phyloP scores from a whole-genome alignment of 2,329 filamentous ascomycete genomes.

The Xylariaceae sp. region DNA sequence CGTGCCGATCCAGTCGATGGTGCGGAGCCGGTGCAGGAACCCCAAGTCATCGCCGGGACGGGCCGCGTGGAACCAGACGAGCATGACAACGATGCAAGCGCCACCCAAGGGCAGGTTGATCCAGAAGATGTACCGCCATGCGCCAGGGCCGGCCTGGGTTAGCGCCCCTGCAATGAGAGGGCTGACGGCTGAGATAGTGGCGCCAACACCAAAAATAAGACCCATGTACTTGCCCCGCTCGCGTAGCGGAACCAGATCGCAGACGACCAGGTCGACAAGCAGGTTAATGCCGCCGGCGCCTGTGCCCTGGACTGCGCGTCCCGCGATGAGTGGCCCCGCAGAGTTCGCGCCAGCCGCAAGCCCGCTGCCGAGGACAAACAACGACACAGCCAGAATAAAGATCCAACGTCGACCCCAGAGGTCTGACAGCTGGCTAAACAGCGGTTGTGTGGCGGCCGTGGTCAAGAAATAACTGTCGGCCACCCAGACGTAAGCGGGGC shows the following conservation, averaged over 20 bases:
- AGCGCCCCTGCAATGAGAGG: slow-evolving; percentile 25
- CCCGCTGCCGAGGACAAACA: slow-evolving; percentile 42
- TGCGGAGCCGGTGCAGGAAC: too few relatives aligned
- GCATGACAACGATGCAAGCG: too few relatives aligned
- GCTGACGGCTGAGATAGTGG: slow-evolving; percentile 29
- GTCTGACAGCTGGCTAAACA: slow-evolving; percentile 40
- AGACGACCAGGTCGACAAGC: slow-evolving; percentile 42
- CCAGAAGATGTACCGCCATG: too few relatives aligned
- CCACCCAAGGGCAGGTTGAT: too few relatives aligned
- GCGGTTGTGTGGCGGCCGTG: too few relatives aligned
- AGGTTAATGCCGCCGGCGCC: slow-evolving; percentile 24
- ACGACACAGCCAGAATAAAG: slow-evolving; percentile 30
- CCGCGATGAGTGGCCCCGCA: slow-evolving; percentile 37
- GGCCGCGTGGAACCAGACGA: too few relatives aligned
- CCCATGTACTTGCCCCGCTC: slow-evolving; percentile 38
- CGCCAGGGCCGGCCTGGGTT: background rate
- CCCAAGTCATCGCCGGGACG: too few relatives aligned
- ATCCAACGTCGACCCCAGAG: slow-evolving; percentile 40
- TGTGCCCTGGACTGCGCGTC: slow-evolving; percentile 39
- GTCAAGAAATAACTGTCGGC: too few relatives aligned
- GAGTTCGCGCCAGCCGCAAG: slow-evolving; percentile 38
- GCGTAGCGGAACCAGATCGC: slow-evolving; percentile 42
- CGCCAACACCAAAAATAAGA: slow-evolving; percentile 26
- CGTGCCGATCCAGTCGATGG: too few relatives aligned
- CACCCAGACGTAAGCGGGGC: too few relatives aligned